A percentile compares a stretch with the other conserved stretches of the same genome.
Conservation (phyloP, 305 asterid species). For the Solanum hybrid region DNA sequence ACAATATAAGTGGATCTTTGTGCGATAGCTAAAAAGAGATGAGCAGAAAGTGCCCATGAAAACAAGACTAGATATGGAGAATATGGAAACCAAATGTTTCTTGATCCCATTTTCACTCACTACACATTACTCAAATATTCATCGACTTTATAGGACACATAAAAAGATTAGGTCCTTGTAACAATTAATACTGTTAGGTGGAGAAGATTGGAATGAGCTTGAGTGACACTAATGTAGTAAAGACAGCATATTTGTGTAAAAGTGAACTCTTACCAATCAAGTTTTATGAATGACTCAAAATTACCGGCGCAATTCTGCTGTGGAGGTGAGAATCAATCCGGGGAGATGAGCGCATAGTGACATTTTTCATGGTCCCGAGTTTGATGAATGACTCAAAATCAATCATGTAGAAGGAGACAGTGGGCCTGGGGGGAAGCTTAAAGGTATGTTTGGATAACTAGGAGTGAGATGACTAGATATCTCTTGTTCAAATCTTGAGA, state of each 20-base stretch:
- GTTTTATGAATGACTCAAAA: not conserved
- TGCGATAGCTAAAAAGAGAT: slow-evolving; percentile 21
- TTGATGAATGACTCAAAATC: not conserved
- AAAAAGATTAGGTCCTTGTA: not conserved
- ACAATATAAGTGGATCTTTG: slow-evolving; percentile 5
- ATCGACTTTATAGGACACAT: not conserved
- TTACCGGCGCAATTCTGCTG: not conserved
- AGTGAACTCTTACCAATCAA: not conserved
- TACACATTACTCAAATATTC: not conserved
- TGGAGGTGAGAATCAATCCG: not conserved
- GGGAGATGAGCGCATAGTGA: not conserved
- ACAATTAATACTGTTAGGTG: not conserved
- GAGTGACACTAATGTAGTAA: not conserved
- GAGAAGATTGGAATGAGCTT: not conserved
- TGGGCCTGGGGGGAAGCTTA: not conserved
- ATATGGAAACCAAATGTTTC: no score
- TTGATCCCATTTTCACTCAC: not conserved
- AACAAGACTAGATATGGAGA: slow-evolving; percentile 1
- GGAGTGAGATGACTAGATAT: not conserved
- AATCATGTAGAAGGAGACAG: not conserved
- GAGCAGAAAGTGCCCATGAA: not conserved
- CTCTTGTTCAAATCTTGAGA: not conserved
- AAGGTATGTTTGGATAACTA: not conserved
- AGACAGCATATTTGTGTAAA: not conserved
- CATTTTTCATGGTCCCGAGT: not conserved